Evolutionary conservation across 805 yeast genomes (phyloP).

Genomic region (Metschnikowia kunwiensis): DNA sequence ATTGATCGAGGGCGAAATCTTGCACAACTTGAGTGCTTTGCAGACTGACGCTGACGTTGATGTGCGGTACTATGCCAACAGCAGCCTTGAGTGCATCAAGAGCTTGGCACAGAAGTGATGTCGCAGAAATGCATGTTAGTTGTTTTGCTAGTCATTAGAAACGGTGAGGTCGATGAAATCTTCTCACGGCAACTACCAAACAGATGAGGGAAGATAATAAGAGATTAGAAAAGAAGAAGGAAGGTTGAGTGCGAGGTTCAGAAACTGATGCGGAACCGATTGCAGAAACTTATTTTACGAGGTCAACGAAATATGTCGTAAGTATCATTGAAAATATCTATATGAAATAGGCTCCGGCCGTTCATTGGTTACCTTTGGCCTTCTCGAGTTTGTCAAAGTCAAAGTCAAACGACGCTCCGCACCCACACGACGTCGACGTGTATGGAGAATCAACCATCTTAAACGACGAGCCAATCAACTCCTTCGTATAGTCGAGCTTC

Average conservation of each 20-base stretch:
- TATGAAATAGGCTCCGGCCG: background rate
- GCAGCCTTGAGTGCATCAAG: constrained; percentile 46
- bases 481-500: constrained; percentile 83
- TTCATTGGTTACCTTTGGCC: constrained; percentile 13
- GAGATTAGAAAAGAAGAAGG: too few relatives aligned
- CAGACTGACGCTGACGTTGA: constrained; percentile 77
- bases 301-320: constrained; percentile 8
- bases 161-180: too few relatives aligned
- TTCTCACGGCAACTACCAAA: too few relatives aligned
- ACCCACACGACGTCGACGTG: constrained; percentile 53
- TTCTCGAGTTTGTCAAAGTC: constrained; percentile 42
- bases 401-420: constrained; percentile 47
- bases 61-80: constrained; percentile 79
- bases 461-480: constrained; percentile 91
- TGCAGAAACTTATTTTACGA: constrained; percentile 3
- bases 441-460: constrained; percentile 89
- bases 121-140: background rate
- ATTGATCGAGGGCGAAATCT: constrained; percentile 43
- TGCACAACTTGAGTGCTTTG: constrained; percentile 65
- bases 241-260: too few relatives aligned
- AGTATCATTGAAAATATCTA: constrained; percentile 6
- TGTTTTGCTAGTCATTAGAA: too few relatives aligned
- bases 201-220: constrained; percentile 1
- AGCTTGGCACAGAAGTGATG: constrained; percentile 6
- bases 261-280: too few relatives aligned